Base-by-base conservation (phyloP, 1,284 basidiomycete genomes). In the Cutaneotrichosporon cyanovorans region DNA sequence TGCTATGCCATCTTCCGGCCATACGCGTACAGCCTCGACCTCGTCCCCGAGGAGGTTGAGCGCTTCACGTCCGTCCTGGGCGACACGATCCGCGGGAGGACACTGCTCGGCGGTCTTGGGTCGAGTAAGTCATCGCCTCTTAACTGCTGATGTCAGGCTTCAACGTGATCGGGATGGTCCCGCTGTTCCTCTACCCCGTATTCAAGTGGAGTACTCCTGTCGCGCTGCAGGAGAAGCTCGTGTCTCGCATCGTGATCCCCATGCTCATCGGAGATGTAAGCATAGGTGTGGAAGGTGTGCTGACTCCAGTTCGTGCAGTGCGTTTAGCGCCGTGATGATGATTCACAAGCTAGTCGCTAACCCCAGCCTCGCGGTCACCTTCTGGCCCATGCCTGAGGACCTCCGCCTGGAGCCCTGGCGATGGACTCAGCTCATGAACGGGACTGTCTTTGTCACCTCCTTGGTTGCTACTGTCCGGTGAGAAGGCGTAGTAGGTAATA, bases 181-280 rank as follows among this genome's bases (percentile, higher is more conserved):
- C 66, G 0, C 51, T 66, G n/a, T 62, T 62, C 11, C 49, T 72
- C 16, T 55, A 72, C 22, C 65, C 63, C 2, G 46, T 62, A 2
- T 56, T 71, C 50, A 42, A 51, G 22, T 52, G 56, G 15, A 50
- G 45, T 9, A 19, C 35, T 3, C 42, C 41, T 3, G 20, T 49
- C 18, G 45, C 25, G 6, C 23, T 58, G 14, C 63, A 65, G 48
- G 69, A 68, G 43, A 60, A 52, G 37, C 42, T 73, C 11, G 56
- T 69, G 25, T 51, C 50, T 22, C 61, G 56, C 3, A 54, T 72
- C 19, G 45, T 74, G 9, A 32, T 61, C 5, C 70, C 68, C 15
- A 61, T 74, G 5, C 65, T 65, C 0, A 55, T 70, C 11, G 71
- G 64, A 3, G 73, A 74, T 59, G 61, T 71, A 30, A 55, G 68